These are phyloP conservation scores for Thielaviopsis euricoi DNA, from an alignment of 2,329 filamentous ascomycete species.

Conservation along the genomic window DNA sequence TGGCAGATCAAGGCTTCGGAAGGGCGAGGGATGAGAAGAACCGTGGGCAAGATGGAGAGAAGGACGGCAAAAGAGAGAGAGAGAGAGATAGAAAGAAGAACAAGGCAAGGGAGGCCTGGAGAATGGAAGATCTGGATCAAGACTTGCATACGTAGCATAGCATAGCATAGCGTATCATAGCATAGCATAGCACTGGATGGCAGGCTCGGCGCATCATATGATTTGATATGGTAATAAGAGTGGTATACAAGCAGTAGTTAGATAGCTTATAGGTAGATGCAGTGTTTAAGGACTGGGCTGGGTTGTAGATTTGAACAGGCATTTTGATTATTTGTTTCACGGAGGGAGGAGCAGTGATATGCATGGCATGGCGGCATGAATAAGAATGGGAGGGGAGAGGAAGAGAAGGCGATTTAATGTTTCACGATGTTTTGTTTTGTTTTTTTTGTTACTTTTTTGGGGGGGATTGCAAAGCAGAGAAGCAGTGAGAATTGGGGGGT, in stretches of 20 bases:
- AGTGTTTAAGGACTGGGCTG: neutral
- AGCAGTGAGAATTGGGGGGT: too few relatives aligned
- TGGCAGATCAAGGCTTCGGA: too few relatives aligned
- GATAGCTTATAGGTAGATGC: too few relatives aligned
- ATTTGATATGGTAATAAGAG: too few relatives aligned
- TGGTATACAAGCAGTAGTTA: neutral
- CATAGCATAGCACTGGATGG: neutral
- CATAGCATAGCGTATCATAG: neutral
- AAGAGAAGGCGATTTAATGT: neutral
- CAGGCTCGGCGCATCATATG: neutral
- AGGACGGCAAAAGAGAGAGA: too few relatives aligned
- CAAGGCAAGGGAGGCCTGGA: neutral
- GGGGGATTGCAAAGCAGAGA: too few relatives aligned
- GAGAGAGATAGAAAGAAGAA: too few relatives aligned
- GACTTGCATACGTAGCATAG: neutral
- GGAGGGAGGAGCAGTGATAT: neutral
- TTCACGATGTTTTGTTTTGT: neutral
- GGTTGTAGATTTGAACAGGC: neutral
- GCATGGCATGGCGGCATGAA: neutral
- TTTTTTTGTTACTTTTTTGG: too few relatives aligned
- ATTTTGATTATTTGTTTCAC: neutral
- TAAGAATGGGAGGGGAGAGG: neutral
- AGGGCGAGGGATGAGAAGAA: too few relatives aligned
- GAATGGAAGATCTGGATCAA: neutral
- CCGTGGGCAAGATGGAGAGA: neutral